phyloP scores from a whole-genome alignment of 352 stramenopile species.

The Pythium myriotylum region DNA sequence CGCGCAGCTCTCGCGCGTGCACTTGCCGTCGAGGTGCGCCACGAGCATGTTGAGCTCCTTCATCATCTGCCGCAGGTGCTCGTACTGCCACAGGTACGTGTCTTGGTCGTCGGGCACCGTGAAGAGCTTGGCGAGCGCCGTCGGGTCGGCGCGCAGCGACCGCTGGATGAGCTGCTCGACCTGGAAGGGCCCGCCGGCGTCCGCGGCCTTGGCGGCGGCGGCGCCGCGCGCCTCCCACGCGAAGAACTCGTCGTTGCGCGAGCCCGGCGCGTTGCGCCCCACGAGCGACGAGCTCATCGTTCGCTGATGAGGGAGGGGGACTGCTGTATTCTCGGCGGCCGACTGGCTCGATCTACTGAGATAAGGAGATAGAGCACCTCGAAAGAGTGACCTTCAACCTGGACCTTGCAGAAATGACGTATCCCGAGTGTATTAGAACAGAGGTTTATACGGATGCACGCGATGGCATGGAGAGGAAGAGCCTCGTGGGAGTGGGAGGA shows the following conservation, averaged over 20 bases:
- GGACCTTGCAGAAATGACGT: constrained; percentile 12
- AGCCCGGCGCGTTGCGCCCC: constrained; percentile 77
- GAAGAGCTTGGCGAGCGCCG: constrained; percentile 64
- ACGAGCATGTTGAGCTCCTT: constrained; percentile 84
- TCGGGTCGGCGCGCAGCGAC: constrained; percentile 63
- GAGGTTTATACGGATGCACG: too few species aligned
- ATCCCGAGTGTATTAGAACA: too few species aligned
- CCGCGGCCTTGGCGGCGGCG: constrained; percentile 15
- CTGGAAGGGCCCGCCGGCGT: constrained; percentile 63
- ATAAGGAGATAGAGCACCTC: not conserved
- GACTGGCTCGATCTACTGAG: constrained; percentile 7
- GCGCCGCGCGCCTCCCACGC: constrained; percentile 48
- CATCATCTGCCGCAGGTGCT: constrained; percentile 84
- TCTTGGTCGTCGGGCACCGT: constrained; percentile 76
- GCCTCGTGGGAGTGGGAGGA: too few species aligned
- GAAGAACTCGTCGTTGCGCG: constrained; percentile 82
- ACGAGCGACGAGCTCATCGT: constrained; percentile 29
- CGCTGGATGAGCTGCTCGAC: constrained; percentile 82
- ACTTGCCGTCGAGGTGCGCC: constrained; percentile 58
- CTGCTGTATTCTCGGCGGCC: not conserved
- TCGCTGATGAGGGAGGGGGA: not conserved
- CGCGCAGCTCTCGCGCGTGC: constrained; percentile 67
- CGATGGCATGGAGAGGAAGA: too few species aligned
- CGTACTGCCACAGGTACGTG: constrained; percentile 87
- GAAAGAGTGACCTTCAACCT: constrained; percentile 1